Conservation (phyloP, 257 asterid genomes). For the Asclepias syriaca region DNA sequence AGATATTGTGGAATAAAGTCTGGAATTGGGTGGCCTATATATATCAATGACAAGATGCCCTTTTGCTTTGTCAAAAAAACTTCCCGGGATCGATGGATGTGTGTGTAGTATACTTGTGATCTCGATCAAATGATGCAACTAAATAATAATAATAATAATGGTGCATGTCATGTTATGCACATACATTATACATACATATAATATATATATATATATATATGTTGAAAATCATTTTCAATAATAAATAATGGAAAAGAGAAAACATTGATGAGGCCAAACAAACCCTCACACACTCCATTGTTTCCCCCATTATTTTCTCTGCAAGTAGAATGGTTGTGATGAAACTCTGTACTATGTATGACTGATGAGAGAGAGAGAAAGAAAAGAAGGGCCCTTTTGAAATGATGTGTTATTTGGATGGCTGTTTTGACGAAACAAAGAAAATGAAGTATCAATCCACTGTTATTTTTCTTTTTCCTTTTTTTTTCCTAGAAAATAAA, state of each 20-base stretch:
- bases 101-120: no score
- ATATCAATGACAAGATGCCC: conserved; percentile 1
- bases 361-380: no score
- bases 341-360: not conserved
- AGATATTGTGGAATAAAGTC: not conserved
- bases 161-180: not conserved
- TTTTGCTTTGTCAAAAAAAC: conserved; percentile 2
- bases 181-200: no score
- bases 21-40: not conserved
- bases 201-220: no score
- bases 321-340: conserved; percentile 6
- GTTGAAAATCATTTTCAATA: conserved; percentile 16
- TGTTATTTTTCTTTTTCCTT: not conserved
- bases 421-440: conserved; percentile 15
- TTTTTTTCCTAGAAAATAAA: not conserved
- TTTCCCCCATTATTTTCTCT: conserved; percentile 11
- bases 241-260: conserved; percentile 13
- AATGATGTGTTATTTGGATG: conserved; percentile 17
- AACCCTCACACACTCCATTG: conserved; percentile 3
- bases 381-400: conserved; percentile 9
- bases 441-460: not conserved
- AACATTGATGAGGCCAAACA: conserved; percentile 7
- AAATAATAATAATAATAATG: not conserved
- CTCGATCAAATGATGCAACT: no score
- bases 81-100: not conserved